A percentile compares a stretch with the other conserved stretches of the same genome.
phyloP scores from a whole-genome alignment of 495 filamentous ascomycete species.

The Cryomyces antarcticus region DNA sequence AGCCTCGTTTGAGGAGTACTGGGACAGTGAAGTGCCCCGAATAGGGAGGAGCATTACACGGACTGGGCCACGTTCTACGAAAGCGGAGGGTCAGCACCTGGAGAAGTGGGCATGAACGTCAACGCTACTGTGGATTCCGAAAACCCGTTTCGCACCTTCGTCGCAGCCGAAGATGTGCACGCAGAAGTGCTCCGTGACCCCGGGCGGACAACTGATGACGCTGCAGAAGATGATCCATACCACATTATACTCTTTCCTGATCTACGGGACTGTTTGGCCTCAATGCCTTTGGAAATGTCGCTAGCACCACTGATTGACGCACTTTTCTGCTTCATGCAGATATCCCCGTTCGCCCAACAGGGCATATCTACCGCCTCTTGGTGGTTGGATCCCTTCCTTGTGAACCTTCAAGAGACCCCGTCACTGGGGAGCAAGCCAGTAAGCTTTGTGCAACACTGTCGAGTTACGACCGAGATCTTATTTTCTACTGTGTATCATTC shows the following conservation, averaged over 20 bases:
- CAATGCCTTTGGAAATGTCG: slow-evolving; percentile 22
- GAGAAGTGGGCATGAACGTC: neutral
- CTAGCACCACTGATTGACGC: slow-evolving; percentile 16
- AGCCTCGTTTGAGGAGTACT: slow-evolving; percentile 47
- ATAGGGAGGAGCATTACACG: slow-evolving; percentile 53
- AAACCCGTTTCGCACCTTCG: slow-evolving; percentile 33
- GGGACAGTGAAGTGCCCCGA: slow-evolving; percentile 68
- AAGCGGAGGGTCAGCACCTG: slow-evolving; percentile 4
- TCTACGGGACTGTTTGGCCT: slow-evolving; percentile 39
- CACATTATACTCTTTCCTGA: slow-evolving; percentile 63
- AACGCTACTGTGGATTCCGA: neutral
- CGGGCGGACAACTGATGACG: slow-evolving; percentile 42
- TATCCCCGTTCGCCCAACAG: no score
- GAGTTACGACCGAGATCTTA: no score
- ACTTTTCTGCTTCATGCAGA: slow-evolving; percentile 14
- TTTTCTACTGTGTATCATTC: no score
- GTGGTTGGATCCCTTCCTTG: no score
- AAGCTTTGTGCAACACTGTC: no score
- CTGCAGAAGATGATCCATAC: slow-evolving; percentile 56
- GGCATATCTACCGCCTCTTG: no score
- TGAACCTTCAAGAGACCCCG: no score
- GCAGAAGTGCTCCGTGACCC: slow-evolving; percentile 32
- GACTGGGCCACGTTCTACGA: slow-evolving; percentile 45
- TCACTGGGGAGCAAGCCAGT: no score
- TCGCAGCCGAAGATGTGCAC: slow-evolving; percentile 32